phyloP scores from a whole-genome alignment of 306 rosid genomes.

The Cucumis cinereus region DNA sequence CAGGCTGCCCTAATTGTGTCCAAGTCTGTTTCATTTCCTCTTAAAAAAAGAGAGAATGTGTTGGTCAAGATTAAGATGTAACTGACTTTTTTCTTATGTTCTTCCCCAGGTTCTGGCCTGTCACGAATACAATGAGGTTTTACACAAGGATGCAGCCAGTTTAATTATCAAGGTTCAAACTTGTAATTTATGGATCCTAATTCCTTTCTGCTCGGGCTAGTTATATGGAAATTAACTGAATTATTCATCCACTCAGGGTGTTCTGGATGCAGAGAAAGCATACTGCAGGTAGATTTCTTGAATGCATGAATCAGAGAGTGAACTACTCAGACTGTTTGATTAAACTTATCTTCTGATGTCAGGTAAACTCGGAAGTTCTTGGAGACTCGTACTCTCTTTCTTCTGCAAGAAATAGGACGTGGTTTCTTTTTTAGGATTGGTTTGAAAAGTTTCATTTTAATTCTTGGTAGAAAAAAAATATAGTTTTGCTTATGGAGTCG shows the following conservation, averaged over 20 bases:
- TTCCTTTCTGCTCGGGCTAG: constrained; percentile 3
- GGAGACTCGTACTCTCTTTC: neutral
- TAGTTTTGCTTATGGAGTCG: neutral
- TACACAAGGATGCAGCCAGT: constrained; percentile 81
- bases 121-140: constrained; percentile 61
- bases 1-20: constrained; percentile 79
- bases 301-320: neutral
- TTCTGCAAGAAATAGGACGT: neutral
- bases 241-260: constrained; percentile 41
- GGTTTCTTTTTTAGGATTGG: neutral
- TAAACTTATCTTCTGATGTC: neutral
- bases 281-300: neutral
- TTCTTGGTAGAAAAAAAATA: neutral
- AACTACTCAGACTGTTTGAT: neutral
- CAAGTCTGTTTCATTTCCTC: constrained; percentile 36
- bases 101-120: constrained; percentile 62
- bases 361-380: neutral
- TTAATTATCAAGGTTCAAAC: constrained; percentile 57
- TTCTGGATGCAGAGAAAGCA: constrained; percentile 52
- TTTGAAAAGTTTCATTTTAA: neutral
- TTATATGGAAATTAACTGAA: constrained; percentile 8
- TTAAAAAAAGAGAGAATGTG: neutral
- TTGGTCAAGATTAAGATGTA: neutral
- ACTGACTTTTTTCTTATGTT: neutral
- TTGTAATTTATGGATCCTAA: constrained; percentile 13